phyloP scores from a whole-genome alignment of 805 yeast species.

The Myxozyma neotropica region DNA sequence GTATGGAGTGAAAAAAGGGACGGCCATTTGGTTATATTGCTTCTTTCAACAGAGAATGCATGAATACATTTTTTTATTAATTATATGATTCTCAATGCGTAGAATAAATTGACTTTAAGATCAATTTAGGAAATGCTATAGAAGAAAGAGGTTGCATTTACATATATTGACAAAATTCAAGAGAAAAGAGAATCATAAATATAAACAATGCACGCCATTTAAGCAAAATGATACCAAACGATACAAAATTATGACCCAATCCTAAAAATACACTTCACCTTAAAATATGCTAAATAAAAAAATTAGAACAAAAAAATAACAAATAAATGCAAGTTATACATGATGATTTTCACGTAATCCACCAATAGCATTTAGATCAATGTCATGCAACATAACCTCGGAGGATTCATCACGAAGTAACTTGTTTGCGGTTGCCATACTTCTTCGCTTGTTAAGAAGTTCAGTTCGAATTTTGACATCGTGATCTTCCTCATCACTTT shows the following conservation, averaged over 20 bases:
- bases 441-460: background rate
- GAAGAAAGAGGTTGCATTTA: too few species aligned
- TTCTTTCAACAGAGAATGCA: constrained; percentile 5
- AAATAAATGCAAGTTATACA: too few species aligned
- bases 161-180: too few species aligned
- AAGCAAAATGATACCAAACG: too few species aligned
- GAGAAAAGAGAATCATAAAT: too few species aligned
- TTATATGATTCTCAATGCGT: background rate
- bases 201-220: too few species aligned
- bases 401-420: background rate
- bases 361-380: constrained; percentile 10
- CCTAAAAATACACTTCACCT: too few species aligned
- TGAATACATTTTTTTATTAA: background rate
- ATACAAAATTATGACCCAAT: too few species aligned
- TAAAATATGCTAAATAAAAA: too few species aligned
- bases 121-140: background rate
- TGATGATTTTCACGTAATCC: background rate
- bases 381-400: background rate
- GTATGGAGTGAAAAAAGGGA: constrained; percentile 13
- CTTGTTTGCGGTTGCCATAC: background rate
- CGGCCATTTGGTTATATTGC: constrained; percentile 2
- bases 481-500: constrained; percentile 9
- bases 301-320: constrained; percentile 1
- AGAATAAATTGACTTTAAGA: background rate
- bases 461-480: background rate